Base-by-base conservation (phyloP, 2,329 filamentous ascomycete genomes). In the Bertia moriformis region DNA sequence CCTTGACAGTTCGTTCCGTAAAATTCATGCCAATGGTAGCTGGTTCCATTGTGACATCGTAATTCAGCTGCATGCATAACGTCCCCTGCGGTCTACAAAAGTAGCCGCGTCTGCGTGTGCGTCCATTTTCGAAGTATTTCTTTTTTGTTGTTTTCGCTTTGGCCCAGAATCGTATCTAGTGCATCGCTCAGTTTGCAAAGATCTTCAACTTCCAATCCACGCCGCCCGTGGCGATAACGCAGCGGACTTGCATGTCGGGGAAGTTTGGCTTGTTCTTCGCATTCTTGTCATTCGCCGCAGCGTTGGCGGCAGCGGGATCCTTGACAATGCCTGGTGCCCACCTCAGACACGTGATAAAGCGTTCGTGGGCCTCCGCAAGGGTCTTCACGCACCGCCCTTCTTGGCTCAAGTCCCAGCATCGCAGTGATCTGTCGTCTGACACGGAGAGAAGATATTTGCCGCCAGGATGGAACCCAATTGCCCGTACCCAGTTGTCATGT, bases 401-500 rank as follows among this genome's bases (percentile, higher is more conserved):
- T 54, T 96, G 89, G 18, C 73, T 71, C 18, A 96, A 64, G 61
- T 96, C 89, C 89, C 89, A 96, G 63, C 88, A 95, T 40, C 88
- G 71, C 43, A 96, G 68, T 3, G 85, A 88, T 63, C 91, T 93
- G 62, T 96, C 89, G 55, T 96, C 89, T 14, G 81, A 73, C 15
- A 83, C 84, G 4, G 81, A 88, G 4, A 96, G 62, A 1, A 96
- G 69, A 51, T 91, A 95, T 58, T 89, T 93, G 33, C 89, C 89
- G 5, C 85, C 83, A 0, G 89, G 89, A 51, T 95, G 89, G 56
- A 94, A 96, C 7, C 86, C 77, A 4, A 95, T 60, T 1, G 73
- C 82, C 20, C 86, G 77, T 5, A 96, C 76, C 89, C 89, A 96
- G 55, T 95, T 95, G 56, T 95, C 88, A 54, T 95, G 89, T 2